These are phyloP conservation scores for Noccaea caerulescens DNA, from an alignment of 345 rosid genomes.

Conservation along the genomic window DNA sequence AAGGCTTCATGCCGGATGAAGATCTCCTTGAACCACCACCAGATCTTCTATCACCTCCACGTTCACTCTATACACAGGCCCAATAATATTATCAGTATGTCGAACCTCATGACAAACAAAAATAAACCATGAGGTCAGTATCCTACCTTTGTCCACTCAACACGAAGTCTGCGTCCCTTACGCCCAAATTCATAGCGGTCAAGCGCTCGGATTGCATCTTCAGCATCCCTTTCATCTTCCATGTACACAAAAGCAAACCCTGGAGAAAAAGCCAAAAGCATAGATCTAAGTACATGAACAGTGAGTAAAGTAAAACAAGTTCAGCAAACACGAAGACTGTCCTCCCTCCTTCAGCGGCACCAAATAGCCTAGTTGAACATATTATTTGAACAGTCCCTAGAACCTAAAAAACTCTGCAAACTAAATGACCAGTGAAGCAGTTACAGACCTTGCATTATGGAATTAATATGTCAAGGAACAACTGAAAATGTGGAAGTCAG, in stretches of 20 bases:
- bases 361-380: constrained; percentile 47
- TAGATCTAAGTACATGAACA: constrained; percentile 21
- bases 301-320: constrained; percentile 29
- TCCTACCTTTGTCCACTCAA: constrained; percentile 91
- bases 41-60: constrained; percentile 66
- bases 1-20: constrained; percentile 67
- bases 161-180: constrained; percentile 95
- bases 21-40: constrained; percentile 64
- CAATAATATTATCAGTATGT: neutral
- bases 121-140: constrained; percentile 31
- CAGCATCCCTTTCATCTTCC: constrained; percentile 99
- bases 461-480: constrained; percentile 89
- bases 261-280: constrained; percentile 25
- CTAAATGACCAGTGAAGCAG: constrained; percentile 73
- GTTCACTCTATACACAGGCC: constrained; percentile 65
- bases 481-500: constrained; percentile 87
- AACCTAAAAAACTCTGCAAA: constrained; percentile 58
- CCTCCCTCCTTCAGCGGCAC: constrained; percentile 41
- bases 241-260: constrained; percentile 93
- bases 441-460: constrained; percentile 87
- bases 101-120: constrained; percentile 50
- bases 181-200: constrained; percentile 87
- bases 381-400: constrained; percentile 55
- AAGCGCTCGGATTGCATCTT: constrained; percentile 94
- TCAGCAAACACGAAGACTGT: constrained; percentile 32